Percentiles rank a stretch among this genome's conserved stretches.
These are phyloP conservation scores for Physaria fendleri DNA, from an alignment of 345 rosid species.

Conservation along the genomic window DNA sequence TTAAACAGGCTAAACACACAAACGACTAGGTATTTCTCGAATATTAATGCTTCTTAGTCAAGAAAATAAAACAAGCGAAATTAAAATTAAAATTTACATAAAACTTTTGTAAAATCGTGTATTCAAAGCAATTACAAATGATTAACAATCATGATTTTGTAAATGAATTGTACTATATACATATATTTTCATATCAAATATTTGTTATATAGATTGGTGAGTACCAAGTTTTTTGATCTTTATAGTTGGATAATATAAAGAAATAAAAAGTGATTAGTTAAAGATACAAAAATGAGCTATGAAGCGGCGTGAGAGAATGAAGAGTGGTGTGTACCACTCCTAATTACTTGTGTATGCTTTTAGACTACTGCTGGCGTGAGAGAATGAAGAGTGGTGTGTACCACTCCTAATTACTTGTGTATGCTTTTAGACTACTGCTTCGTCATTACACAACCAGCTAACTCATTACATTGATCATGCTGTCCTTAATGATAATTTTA, in stretches of 20 bases:
- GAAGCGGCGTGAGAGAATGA: constrained; percentile 17
- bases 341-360: neutral
- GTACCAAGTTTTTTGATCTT: neutral
- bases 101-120: no score
- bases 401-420: constrained; percentile 19
- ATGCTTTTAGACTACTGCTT: constrained; percentile 1
- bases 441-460: constrained; percentile 19
- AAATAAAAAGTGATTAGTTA: neutral
- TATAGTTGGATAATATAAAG: neutral
- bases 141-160: neutral
- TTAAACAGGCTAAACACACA: constrained; percentile 3
- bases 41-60: neutral
- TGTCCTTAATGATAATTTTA: neutral
- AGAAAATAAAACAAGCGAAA: no score
- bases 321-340: constrained; percentile 27
- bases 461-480: constrained; percentile 21
- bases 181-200: neutral
- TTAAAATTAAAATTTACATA: no score
- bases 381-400: constrained; percentile 25
- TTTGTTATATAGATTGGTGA: neutral
- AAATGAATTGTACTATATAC: neutral
- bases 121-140: neutral
- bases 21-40: neutral
- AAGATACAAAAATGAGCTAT: neutral
- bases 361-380: constrained; percentile 14